Evolutionary conservation across 306 rosid genomes (phyloP), one percentile per base, ranked within the genome.

Genomic region (Sicyos edulis): DNA sequence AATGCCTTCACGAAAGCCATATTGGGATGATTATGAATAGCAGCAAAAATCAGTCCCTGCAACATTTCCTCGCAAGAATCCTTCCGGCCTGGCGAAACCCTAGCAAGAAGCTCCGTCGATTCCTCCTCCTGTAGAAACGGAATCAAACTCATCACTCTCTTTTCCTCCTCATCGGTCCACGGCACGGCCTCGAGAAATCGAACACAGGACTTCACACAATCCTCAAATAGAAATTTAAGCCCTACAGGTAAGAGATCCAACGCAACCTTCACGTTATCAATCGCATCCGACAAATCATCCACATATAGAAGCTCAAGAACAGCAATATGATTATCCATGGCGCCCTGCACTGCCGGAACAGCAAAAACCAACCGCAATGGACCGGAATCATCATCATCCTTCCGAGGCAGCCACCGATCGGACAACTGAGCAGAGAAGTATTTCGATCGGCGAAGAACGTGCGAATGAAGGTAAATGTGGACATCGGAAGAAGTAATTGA

Each of bases 141-240:
- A 68, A 92, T 83, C 61, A 92, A 22, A 51, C 57, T 80, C 42
- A 88, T 70, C 0, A 92, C 90, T 51, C 90, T 79, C 59, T 52
- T 78, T 76, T 92, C 98, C 47, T 92, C 98, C 3, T 88, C 98
- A 21, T 90, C 96, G 6, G 86, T 84, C 98, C 98, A 92, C 8
- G 98, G 96, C 47, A 92, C 98, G 16, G 96, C 96, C 77, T 90
- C 96, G 2, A 92, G 96, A 47, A 82, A 88, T 12, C 72, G 76
- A 15, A 92, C 93, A 45, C 96, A 92, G 69, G 79, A 81, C 10
- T 77, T 79, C 34, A 90, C 88, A 77, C 96, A 90, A 4, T 83
- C 98, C 80, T 92, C 98, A 71, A 92, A 92, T 4, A 92, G 86
- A 4, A 92, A 73, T 63, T 90, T 86, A 0, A 88, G 81, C n/a